phyloP scores from a whole-genome alignment of 352 stramenopile genomes.

The Lagenidium sp. region DNA sequence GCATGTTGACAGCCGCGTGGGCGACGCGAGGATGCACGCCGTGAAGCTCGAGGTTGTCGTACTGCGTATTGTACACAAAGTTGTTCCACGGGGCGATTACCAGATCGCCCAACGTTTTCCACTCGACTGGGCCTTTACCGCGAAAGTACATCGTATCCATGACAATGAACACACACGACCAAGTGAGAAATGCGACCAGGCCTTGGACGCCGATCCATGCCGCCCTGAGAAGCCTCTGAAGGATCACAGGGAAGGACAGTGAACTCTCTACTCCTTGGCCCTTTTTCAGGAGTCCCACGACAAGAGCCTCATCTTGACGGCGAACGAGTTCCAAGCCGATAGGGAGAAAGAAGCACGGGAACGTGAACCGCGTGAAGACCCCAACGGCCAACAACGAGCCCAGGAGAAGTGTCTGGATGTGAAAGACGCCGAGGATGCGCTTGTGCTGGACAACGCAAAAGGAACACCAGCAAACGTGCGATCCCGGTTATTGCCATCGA shows the following conservation, averaged over 20 bases:
- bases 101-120: conserved; percentile 8
- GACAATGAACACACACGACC: conserved; percentile 19
- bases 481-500: no score
- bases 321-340: conserved; percentile 55
- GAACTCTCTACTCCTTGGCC: conserved; percentile 3
- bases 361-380: conserved; percentile 80
- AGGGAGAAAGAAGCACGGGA: conserved; percentile 73
- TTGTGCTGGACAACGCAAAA: conserved; percentile 19
- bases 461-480: no score
- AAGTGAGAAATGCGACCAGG: conserved; percentile 30
- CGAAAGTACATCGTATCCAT: conserved; percentile 60
- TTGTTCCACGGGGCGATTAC: conserved; percentile 83
- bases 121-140: conserved; percentile 4
- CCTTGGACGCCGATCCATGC: conserved; percentile 29
- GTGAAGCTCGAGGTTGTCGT: conserved; percentile 85
- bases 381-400: conserved; percentile 54
- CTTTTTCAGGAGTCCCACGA: conserved; percentile 17
- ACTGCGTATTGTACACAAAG: conserved; percentile 89
- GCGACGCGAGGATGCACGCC: conserved; percentile 86
- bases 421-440: conserved; percentile 21
- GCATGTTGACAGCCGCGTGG: conserved; percentile 88
- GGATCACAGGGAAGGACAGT: neutral
- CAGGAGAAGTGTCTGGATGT: conserved; percentile 48
- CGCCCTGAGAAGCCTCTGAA: conserved; percentile 16
- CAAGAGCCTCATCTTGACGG: conserved; percentile 32